These are phyloP conservation scores for Cryptococcus sp. DNA, from an alignment of 1,284 basidiomycete species.

Conservation along the genomic window DNA sequence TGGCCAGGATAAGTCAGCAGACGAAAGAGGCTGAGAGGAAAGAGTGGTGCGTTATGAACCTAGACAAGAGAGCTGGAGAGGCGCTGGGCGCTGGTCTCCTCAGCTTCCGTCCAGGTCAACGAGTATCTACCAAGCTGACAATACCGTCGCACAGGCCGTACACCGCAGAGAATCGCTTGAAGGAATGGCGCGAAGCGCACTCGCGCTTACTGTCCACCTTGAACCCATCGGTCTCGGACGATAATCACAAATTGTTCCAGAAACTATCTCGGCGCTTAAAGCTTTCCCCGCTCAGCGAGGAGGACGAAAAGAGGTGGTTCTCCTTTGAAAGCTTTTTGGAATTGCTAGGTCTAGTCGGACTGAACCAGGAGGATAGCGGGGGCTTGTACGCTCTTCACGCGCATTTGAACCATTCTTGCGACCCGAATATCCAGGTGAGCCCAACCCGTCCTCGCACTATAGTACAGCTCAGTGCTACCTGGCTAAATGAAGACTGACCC, in stretches of 20 bases:
- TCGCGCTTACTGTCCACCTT: constrained; percentile 56
- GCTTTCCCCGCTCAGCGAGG: constrained; percentile 56
- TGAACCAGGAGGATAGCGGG: constrained; percentile 84
- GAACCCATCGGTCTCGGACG: constrained; percentile 26
- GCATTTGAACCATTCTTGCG: constrained; percentile 81
- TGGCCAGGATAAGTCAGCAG: constrained; percentile 45
- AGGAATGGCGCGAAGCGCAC: constrained; percentile 68
- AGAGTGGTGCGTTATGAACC: constrained; percentile 40
- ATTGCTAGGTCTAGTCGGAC: constrained; percentile 75
- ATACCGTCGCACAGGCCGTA: constrained; percentile 22
- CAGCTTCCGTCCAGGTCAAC: too few relatives aligned
- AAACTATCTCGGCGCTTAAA: constrained; percentile 56
- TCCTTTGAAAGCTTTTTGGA: constrained; percentile 71
- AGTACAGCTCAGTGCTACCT: background rate
- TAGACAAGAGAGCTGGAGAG: too few relatives aligned
- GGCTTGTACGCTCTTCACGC: constrained; percentile 83
- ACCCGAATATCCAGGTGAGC: constrained; percentile 69
- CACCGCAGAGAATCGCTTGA: constrained; percentile 57
- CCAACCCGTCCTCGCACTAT: background rate
- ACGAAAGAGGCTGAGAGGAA: constrained; percentile 42
- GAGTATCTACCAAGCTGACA: background rate
- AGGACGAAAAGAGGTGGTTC: constrained; percentile 65
- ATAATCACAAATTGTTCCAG: constrained; percentile 24
- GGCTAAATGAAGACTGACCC: constrained; percentile 5
- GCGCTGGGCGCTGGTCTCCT: too few relatives aligned